These are phyloP conservation scores for Chytriomyces hyalinus DNA, from an alignment of 192 early-diverging fungal genomes.

Conservation along the genomic window DNA sequence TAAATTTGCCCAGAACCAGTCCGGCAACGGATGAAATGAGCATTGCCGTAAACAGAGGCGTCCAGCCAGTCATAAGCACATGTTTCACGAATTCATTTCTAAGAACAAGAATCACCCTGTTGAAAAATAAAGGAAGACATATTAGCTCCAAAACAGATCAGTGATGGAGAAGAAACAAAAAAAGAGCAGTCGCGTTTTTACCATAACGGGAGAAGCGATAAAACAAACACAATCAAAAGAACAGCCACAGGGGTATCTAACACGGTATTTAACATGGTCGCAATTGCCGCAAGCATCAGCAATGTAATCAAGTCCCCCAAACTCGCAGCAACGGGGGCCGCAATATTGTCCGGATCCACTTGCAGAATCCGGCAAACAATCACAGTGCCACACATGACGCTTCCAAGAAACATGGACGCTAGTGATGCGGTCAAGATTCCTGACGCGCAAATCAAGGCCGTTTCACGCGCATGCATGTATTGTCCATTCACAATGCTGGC, in stretches of 20 bases:
- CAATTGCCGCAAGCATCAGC: constrained; percentile 62
- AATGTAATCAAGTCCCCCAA: constrained; percentile 77
- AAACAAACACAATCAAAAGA: constrained; percentile 57
- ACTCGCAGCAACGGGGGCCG: constrained; percentile 75
- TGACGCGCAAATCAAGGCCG: constrained; percentile 72
- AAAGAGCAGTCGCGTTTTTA: not conserved
- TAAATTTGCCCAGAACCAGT: constrained; percentile 68
- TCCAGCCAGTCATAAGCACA: constrained; percentile 75
- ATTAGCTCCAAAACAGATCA: not conserved
- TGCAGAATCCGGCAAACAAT: constrained; percentile 61
- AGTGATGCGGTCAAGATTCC: constrained; percentile 47
- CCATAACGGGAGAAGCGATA: constrained; percentile 25
- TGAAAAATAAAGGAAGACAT: not conserved
- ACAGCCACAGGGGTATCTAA: constrained; percentile 50
- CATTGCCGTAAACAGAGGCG: constrained; percentile 77
- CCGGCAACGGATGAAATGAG: constrained; percentile 67
- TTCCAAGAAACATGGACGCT: constrained; percentile 74
- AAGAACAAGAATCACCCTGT: constrained; percentile 37
- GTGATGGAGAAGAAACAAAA: not conserved
- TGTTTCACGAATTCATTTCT: constrained; percentile 59
- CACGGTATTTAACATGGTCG: constrained; percentile 53
- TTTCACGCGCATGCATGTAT: constrained; percentile 18
- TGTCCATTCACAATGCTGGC: constrained; percentile 59
- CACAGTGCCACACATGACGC: constrained; percentile 74
- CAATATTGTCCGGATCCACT: constrained; percentile 86